These are phyloP conservation scores for Candida maesae DNA, from an alignment of 805 yeast genomes.

Conservation along the genomic window DNA sequence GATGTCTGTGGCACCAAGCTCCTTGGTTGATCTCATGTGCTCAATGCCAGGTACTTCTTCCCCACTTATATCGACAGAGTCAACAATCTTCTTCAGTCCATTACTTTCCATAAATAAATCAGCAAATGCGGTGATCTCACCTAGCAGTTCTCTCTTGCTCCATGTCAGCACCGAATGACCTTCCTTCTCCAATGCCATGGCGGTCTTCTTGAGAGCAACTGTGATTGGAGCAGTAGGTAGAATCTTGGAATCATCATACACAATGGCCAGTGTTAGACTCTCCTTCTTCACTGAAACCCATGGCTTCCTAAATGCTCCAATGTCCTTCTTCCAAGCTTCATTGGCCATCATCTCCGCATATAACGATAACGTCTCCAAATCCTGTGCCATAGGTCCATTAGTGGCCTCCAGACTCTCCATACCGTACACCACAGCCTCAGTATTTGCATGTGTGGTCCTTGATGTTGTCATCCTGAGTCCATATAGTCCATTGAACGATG, in stretches of 20 bases:
- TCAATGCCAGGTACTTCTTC: constrained; percentile 39
- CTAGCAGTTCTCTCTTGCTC: constrained; percentile 33
- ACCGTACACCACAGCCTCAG: constrained; percentile 19
- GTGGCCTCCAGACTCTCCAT: constrained; percentile 35
- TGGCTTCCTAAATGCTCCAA: constrained; percentile 36
- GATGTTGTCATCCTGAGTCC: constrained; percentile 42
- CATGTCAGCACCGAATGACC: constrained; percentile 51
- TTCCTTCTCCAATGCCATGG: constrained; percentile 30
- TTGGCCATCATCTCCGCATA: constrained; percentile 30
- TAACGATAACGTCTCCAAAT: constrained; percentile 34
- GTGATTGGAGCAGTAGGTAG: constrained; percentile 49
- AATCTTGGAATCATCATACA: constrained; percentile 39
- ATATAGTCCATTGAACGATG: constrained; percentile 38
- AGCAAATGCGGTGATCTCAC: constrained; percentile 31
- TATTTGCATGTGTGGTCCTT: constrained; percentile 33
- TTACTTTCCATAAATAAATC: constrained; percentile 32
- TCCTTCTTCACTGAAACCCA: constrained; percentile 37
- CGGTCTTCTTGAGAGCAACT: constrained; percentile 38
- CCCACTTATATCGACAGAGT: constrained; percentile 33
- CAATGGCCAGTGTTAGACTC: constrained; percentile 38
- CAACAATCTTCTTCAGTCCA: constrained; percentile 37
- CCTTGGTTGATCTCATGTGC: constrained; percentile 32
- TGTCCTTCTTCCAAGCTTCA: constrained; percentile 42
- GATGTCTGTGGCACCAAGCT: constrained; percentile 34
- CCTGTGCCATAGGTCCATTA: constrained; percentile 44